Percentiles rank a stretch among this genome's conserved stretches.
Evolutionary conservation across 2,329 filamentous ascomycete genomes (phyloP).

Genomic region (Ascochyta lentis): DNA sequence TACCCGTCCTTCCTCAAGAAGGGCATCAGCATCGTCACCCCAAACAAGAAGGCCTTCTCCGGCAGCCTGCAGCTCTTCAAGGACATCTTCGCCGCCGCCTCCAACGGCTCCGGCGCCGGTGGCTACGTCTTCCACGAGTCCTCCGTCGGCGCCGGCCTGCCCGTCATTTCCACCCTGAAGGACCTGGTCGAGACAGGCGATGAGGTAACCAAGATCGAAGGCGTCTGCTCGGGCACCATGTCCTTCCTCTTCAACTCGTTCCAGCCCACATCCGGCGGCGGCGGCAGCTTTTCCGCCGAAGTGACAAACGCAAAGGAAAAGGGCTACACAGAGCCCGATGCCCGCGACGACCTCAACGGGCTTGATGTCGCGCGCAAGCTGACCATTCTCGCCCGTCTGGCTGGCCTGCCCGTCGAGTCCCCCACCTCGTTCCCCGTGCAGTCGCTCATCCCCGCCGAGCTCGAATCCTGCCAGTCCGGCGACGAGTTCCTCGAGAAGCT

Average conservation of each 20-base stretch:
- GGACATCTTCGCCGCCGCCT: slow-evolving; percentile 79
- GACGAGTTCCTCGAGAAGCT: slow-evolving; percentile 86
- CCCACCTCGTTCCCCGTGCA: slow-evolving; percentile 92
- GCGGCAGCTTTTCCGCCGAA: slow-evolving; percentile 87
- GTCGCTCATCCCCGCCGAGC: slow-evolving; percentile 86
- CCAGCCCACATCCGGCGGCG: slow-evolving; percentile 76
- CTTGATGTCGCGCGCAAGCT: slow-evolving; percentile 93
- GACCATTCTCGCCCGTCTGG: slow-evolving; percentile 88
- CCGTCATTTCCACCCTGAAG: slow-evolving; percentile 90
- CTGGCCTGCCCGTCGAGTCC: slow-evolving; percentile 79
- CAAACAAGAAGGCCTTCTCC: slow-evolving; percentile 98
- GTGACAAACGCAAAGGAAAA: slow-evolving; percentile 91
- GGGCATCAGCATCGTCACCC: slow-evolving; percentile 90
- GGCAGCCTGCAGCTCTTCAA: slow-evolving; percentile 82
- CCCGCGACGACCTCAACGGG: slow-evolving; percentile 84
- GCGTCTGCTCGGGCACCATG: slow-evolving; percentile 97
- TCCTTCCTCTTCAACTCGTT: slow-evolving; percentile 99
- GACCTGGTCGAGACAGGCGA: slow-evolving; percentile 96
- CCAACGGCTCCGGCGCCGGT: slow-evolving; percentile 65
- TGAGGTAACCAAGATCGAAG: slow-evolving; percentile 88
- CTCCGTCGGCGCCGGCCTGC: slow-evolving; percentile 90
- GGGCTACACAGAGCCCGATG: slow-evolving; percentile 90
- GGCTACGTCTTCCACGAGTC: slow-evolving; percentile 95
- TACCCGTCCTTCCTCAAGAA: slow-evolving; percentile 83
- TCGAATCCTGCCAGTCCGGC: slow-evolving; percentile 77